Percentiles rank a stretch among this genome's conserved stretches.
Evolutionary conservation across 805 yeast genomes (phyloP).

Genomic region (Kuraishia ogatae): DNA sequence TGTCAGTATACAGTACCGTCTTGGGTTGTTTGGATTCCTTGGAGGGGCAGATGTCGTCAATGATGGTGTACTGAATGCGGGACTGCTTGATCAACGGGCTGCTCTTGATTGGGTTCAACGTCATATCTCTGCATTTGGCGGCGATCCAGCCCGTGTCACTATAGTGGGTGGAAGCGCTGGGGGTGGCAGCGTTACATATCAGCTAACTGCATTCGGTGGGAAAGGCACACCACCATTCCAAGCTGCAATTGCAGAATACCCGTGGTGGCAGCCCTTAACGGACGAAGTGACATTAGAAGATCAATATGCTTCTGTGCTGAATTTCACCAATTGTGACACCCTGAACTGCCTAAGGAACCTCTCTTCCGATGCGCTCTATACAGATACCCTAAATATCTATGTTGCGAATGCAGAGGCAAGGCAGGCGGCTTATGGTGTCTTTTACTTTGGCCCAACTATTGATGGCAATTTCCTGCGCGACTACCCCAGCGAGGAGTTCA

Average conservation of each 20-base stretch:
- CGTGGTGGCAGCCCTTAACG: background rate
- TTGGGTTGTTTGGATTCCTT: slow-evolving; percentile 13
- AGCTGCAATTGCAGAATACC: background rate
- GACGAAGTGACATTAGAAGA: background rate
- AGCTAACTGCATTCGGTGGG: background rate
- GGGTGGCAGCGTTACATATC: slow-evolving; percentile 2
- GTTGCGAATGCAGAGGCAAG: background rate
- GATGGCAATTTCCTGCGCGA: background rate
- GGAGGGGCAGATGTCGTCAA: slow-evolving; percentile 6
- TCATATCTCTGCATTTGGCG: slow-evolving; percentile 13
- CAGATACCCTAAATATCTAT: background rate
- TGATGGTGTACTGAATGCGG: slow-evolving; percentile 9
- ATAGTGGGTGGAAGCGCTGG: slow-evolving; percentile 17
- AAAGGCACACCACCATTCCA: background rate
- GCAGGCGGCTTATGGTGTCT: background rate
- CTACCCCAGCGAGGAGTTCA: background rate
- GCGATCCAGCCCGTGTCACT: slow-evolving; percentile 11
- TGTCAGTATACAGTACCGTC: slow-evolving; percentile 11
- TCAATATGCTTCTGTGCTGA: background rate
- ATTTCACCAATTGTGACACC: background rate
- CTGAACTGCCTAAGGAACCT: background rate
- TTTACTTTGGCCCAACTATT: background rate
- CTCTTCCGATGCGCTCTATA: background rate
- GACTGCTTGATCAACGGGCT: slow-evolving; percentile 13
- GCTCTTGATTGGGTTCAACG: slow-evolving; percentile 13